Percentiles rank a stretch among this genome's conserved stretches.
These are phyloP conservation scores for Fusarium decemcellulare DNA, from an alignment of 2,329 filamentous ascomycete species.

Conservation along the genomic window DNA sequence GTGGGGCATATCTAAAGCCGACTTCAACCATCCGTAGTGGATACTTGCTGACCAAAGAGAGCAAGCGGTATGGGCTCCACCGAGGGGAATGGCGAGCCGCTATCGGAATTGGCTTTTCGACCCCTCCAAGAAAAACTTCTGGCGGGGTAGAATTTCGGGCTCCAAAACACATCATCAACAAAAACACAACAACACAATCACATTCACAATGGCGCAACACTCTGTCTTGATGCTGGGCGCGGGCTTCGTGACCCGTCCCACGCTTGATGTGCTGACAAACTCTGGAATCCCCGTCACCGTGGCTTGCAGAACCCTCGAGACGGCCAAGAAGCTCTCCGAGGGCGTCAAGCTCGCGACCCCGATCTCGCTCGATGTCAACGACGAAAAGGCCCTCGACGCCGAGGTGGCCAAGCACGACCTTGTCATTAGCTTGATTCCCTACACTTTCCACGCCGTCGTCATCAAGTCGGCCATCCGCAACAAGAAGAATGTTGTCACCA, in stretches of 20 bases:
- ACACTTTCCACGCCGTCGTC: conserved; percentile 88
- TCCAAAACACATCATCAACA: conserved; percentile 1
- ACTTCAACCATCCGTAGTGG: background rate
- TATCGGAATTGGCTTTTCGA: conserved; percentile 7
- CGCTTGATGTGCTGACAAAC: conserved; percentile 73
- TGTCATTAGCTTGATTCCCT: conserved; percentile 88
- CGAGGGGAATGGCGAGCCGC: background rate
- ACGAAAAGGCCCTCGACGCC: conserved; percentile 82
- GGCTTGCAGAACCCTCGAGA: conserved; percentile 85
- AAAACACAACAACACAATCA: background rate
- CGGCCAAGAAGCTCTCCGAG: conserved; percentile 80
- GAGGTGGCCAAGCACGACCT: conserved; percentile 86
- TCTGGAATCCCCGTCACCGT: conserved; percentile 76
- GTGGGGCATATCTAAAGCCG: conserved; percentile 1
- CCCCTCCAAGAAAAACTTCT: conserved; percentile 13
- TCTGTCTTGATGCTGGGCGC: conserved; percentile 53
- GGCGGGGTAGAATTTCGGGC: conserved; percentile 3
- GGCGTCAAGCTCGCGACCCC: conserved; percentile 81
- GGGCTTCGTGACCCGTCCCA: conserved; percentile 74
- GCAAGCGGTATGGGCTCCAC: no score
- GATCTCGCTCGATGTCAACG: conserved; percentile 87
- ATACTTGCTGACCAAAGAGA: no score
- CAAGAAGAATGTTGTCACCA: conserved; percentile 98
- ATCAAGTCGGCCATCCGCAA: conserved; percentile 94
- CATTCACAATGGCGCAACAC: conserved; percentile 13